A percentile compares a stretch with the other conserved stretches of the same genome.
Conservation (phyloP, 208 protist genomes). For the Leishmania tarentolae region DNA sequence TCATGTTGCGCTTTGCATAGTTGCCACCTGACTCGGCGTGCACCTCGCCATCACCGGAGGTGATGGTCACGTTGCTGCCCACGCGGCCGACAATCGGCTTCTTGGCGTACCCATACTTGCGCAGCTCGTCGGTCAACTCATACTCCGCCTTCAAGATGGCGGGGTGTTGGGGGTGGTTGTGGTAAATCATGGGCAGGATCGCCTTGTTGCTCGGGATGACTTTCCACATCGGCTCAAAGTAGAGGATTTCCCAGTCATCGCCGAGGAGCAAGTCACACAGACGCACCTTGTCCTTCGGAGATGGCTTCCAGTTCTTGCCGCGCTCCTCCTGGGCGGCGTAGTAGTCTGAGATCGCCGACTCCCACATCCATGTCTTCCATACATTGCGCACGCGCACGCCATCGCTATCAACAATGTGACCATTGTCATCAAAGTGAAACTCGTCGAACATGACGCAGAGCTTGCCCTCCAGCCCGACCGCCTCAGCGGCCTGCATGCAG, state of each 20-base stretch:
- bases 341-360: slow-evolving; percentile 83
- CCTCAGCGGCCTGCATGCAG: slow-evolving; percentile 68
- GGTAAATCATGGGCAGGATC: slow-evolving; percentile 87
- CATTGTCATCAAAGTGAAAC: slow-evolving; percentile 83
- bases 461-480: slow-evolving; percentile 75
- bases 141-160: slow-evolving; percentile 72
- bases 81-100: slow-evolving; percentile 92
- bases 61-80: slow-evolving; percentile 86
- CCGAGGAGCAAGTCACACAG: slow-evolving; percentile 86
- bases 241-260: slow-evolving; percentile 65
- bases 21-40: slow-evolving; percentile 72
- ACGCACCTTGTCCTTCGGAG: slow-evolving; percentile 72
- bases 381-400: slow-evolving; percentile 73
- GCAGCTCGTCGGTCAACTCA: slow-evolving; percentile 70
- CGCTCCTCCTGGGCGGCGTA: slow-evolving; percentile 60
- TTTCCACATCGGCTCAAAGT: slow-evolving; percentile 93
- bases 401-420: slow-evolving; percentile 74
- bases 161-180: slow-evolving; percentile 81
- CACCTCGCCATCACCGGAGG: slow-evolving; percentile 49
- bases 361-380: slow-evolving; percentile 95
- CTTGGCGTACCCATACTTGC: slow-evolving; percentile 59
- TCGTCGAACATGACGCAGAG: slow-evolving; percentile 91
- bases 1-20: slow-evolving; percentile 78
- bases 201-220: slow-evolving; percentile 92
- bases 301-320: slow-evolving; percentile 65